Evolutionary conservation across 2,329 filamentous ascomycete species (phyloP), one percentile per base, ranked within the genome.

Genomic region (Ascosphaera apis): DNA sequence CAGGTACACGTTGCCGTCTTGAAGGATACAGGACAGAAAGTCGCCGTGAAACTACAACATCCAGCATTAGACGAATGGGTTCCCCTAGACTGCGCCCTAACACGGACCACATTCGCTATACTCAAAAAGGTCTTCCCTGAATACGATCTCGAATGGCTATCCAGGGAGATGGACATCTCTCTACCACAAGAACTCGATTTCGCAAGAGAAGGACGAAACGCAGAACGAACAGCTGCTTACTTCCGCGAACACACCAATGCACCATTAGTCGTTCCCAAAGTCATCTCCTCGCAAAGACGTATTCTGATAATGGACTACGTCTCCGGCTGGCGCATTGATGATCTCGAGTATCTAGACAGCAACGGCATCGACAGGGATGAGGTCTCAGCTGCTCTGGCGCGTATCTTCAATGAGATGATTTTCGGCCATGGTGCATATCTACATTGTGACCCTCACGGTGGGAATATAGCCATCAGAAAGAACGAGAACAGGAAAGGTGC

Each of bases 341-440:
- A 98, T 50, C 67, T 95, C 1, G 71, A 70, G 12, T 95, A 79
- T 50, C 63, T 98, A 3, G 88, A 95, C 53, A 61, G 66, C 4
- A 78, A 91, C 51, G 68, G 71, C 39, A 98, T 98, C 50, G 82
- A 91, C 54, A 73, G 88, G 15, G 88, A 95, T 50, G 86, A 95
- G 55, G 88, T 98, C 3, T 91, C 84, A 0, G 84, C 86, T 1
- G 78, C 83, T 0, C 63, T 98, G 3, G 77, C 88, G 0, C 73
- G 76, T 40, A 82, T 98, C 40, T 98, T 98, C 66, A 98, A 98
- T 61, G 84, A 95, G 53, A 98, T 98, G 88, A 93, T 98, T 45
- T 98, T 98, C 45, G 84, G 86, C 34, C 69, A 75, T 36, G 68
- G 76, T 40, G 86, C 86, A 0, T 83, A 88, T 0, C 61, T 98